These are phyloP conservation scores for Chalciporus chontae DNA, from an alignment of 768 basidiomycete genomes.

Conservation along the genomic window DNA sequence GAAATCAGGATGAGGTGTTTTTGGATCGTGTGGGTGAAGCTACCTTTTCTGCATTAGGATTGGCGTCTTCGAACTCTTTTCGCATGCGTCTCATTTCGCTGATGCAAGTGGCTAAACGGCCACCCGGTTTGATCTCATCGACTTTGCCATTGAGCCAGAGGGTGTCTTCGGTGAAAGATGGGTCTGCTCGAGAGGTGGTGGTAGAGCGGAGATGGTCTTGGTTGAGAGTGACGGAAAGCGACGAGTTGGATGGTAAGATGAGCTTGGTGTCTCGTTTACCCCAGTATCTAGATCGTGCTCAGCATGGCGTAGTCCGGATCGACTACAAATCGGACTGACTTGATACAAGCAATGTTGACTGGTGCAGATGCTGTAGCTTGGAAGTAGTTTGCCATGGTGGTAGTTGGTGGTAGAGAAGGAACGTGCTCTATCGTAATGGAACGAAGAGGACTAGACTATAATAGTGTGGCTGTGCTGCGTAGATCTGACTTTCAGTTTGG, in stretches of 20 bases:
- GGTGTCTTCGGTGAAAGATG: constrained; percentile 67
- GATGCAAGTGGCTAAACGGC: constrained; percentile 83
- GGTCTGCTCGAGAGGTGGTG: constrained; percentile 85
- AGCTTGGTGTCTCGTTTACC: constrained; percentile 95
- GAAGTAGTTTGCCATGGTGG: constrained; percentile 52
- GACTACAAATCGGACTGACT: constrained; percentile 46
- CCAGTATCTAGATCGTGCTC: constrained; percentile 75
- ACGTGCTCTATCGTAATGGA: constrained; percentile 10
- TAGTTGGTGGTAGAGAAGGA: constrained; percentile 11
- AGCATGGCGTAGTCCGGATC: constrained; percentile 1
- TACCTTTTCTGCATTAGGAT: constrained; percentile 66
- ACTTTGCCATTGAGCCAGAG: constrained; percentile 95
- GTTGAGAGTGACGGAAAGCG: constrained; percentile 94
- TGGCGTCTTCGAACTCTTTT: constrained; percentile 67
- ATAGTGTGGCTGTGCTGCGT: constrained; percentile 17
- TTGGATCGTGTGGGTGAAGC: background rate
- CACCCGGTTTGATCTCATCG: constrained; percentile 81
- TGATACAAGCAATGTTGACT: constrained; percentile 98
- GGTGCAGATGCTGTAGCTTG: constrained; percentile 91
- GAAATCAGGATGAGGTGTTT: background rate
- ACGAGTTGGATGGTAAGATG: constrained; percentile 96
- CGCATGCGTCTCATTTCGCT: constrained; percentile 79
- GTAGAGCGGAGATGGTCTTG: constrained; percentile 95
- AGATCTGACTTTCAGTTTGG: constrained; percentile 14
- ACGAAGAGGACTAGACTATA: too few species aligned